Percentiles rank a stretch among this genome's conserved stretches.
phyloP scores from a whole-genome alignment of 805 yeast genomes.

The Pichia nanzhaoensis region DNA sequence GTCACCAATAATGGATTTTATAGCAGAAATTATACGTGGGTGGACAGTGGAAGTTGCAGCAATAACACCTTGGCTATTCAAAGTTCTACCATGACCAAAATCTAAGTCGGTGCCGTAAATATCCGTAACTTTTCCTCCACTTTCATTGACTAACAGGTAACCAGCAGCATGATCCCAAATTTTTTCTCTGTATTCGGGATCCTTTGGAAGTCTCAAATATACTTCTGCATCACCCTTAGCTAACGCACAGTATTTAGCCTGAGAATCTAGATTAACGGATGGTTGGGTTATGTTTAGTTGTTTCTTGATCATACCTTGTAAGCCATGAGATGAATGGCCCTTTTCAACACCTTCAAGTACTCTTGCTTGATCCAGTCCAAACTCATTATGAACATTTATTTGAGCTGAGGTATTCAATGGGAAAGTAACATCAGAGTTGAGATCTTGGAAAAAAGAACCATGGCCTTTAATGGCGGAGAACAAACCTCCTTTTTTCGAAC shows the following conservation, averaged over 20 bases:
- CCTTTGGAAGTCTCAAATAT: conserved; percentile 81
- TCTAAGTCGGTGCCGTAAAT: conserved; percentile 67
- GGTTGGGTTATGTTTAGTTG: conserved; percentile 51
- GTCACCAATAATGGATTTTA: conserved; percentile 32
- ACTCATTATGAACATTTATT: conserved; percentile 48
- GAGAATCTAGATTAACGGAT: conserved; percentile 81
- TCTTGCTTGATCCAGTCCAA: conserved; percentile 43
- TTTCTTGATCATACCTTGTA: conserved; percentile 69
- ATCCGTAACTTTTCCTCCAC: conserved; percentile 90
- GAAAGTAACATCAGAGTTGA: conserved; percentile 32
- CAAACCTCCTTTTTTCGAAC: conserved; percentile 57
- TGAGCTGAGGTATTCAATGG: conserved; percentile 30
- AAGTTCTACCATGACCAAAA: conserved; percentile 79
- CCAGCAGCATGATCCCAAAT: conserved; percentile 99
- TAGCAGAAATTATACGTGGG: conserved; percentile 42
- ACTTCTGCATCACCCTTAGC: conserved; percentile 90
- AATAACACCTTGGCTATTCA: conserved; percentile 85
- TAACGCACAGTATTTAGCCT: conserved; percentile 89
- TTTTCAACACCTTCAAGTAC: conserved; percentile 94
- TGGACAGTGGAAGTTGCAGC: conserved; percentile 59
- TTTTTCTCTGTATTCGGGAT: conserved; percentile 74
- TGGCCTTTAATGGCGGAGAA: conserved; percentile 61
- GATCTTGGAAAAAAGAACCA: conserved; percentile 56
- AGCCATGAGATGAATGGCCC: conserved; percentile 87
- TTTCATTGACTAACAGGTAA: conserved; percentile 73